phyloP scores from a whole-genome alignment of 2,329 filamentous ascomycete species.

The Chaetomiaceae sp. region DNA sequence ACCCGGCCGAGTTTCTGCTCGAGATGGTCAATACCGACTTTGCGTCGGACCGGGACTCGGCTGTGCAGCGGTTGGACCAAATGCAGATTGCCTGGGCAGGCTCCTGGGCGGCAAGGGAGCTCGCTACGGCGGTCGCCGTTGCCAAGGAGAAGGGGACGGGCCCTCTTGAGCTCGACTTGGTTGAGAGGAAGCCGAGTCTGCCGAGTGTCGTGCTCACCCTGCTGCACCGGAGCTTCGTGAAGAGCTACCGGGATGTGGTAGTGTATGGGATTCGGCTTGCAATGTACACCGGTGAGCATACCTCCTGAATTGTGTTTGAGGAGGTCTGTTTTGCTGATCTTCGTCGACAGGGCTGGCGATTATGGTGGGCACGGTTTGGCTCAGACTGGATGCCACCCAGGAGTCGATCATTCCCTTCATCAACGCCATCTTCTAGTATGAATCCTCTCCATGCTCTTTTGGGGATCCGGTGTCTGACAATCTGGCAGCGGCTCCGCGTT shows the following conservation, averaged over 20 bases:
- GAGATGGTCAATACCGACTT: conserved; percentile 79
- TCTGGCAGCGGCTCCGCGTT: conserved; percentile 67
- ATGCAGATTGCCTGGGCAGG: conserved; percentile 54
- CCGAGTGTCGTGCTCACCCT: conserved; percentile 57
- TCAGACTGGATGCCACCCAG: conserved; percentile 65
- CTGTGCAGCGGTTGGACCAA: conserved; percentile 45
- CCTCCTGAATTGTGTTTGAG: background rate
- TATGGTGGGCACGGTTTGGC: conserved; percentile 86
- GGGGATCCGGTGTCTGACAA: background rate
- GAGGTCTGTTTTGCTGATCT: background rate
- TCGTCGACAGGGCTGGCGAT: conserved; percentile 57
- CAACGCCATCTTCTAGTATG: conserved; percentile 62
- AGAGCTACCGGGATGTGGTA: conserved; percentile 77
- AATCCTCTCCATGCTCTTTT: background rate
- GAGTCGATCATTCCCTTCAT: conserved; percentile 73
- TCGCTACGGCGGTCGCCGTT: conserved; percentile 26
- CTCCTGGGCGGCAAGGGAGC: conserved; percentile 35
- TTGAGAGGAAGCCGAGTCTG: conserved; percentile 40
- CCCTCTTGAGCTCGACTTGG: conserved; percentile 22
- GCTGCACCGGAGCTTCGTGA: conserved; percentile 75
- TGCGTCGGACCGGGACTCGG: conserved; percentile 44
- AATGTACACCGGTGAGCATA: conserved; percentile 64
- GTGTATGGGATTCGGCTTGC: conserved; percentile 77
- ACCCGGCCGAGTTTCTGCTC: conserved; percentile 76
- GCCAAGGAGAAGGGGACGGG: conserved; percentile 26